Evolutionary conservation across 169 alveolate genomes (phyloP).

Genomic region (Plasmodium gonderi): DNA sequence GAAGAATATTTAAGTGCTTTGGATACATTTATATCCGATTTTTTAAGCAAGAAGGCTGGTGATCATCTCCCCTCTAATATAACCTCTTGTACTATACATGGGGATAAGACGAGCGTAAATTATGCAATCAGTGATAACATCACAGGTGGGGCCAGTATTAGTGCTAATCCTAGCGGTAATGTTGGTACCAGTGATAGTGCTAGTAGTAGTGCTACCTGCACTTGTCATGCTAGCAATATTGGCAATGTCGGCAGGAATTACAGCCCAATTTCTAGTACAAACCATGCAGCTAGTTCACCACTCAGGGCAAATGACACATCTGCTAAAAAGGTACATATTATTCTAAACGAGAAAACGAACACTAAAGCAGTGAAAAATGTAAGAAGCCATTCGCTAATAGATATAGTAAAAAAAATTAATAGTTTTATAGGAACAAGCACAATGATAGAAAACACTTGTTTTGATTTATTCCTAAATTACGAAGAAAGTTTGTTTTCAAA

Average conservation of each 20-base stretch:
- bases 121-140: neutral
- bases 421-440: slow-evolving; percentile 61
- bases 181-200: neutral
- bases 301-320: neutral
- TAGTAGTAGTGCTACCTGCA: neutral
- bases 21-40: slow-evolving; percentile 13
- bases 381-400: slow-evolving; percentile 14
- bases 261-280: no score
- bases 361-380: slow-evolving; percentile 1
- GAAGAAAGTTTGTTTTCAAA: slow-evolving; percentile 60
- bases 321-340: neutral
- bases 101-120: neutral
- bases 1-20: slow-evolving; percentile 62
- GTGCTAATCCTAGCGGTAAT: neutral
- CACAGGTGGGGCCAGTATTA: neutral
- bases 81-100: neutral
- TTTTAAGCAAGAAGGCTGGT: slow-evolving; percentile 15
- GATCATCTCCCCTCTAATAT: neutral
- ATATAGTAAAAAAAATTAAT: slow-evolving; percentile 55
- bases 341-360: neutral
- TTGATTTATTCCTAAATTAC: slow-evolving; percentile 66
- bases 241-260: no score
- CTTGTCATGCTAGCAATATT: no score
- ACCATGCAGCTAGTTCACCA: no score
- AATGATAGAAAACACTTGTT: slow-evolving; percentile 38